Conservation (phyloP, 495 filamentous ascomycete species). For the Tuber indicum region DNA sequence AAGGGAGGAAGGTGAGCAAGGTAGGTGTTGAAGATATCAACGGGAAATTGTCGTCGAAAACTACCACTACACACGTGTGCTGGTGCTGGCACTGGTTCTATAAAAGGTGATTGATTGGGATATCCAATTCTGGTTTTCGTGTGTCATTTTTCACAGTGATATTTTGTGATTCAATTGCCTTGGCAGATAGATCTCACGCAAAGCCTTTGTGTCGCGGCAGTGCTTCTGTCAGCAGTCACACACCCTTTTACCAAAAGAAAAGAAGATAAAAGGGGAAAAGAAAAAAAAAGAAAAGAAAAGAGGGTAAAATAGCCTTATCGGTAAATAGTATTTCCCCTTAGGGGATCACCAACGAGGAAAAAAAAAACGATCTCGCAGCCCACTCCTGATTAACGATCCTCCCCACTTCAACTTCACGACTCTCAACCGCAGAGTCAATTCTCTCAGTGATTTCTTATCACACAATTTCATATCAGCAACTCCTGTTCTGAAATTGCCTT, state of each 20-base stretch:
- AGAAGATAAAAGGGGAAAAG: too few species aligned
- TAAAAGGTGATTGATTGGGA: neutral
- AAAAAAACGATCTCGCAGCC: neutral
- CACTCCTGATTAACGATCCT: neutral
- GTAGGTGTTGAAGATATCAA: neutral
- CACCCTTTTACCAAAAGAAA: neutral
- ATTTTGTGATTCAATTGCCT: neutral
- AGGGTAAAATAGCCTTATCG: neutral
- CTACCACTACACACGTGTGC: neutral
- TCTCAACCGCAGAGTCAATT: neutral
- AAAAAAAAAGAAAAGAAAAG: neutral
- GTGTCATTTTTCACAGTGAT: neutral
- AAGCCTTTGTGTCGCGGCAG: neutral
- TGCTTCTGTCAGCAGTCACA: neutral
- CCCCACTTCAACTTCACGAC: neutral
- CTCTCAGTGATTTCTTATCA: neutral
- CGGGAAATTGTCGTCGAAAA: neutral
- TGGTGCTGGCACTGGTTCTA: neutral
- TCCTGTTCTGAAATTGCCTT: neutral
- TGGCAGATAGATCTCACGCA: neutral
- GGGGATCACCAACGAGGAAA: neutral
- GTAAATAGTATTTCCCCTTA: neutral
- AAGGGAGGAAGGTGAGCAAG: neutral
- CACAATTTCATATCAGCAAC: neutral
- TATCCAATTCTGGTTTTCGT: neutral